Percentiles rank a stretch among this genome's conserved stretches.
Conservation (phyloP, 495 filamentous ascomycete genomes). For the Penicillium bovifimosum region DNA sequence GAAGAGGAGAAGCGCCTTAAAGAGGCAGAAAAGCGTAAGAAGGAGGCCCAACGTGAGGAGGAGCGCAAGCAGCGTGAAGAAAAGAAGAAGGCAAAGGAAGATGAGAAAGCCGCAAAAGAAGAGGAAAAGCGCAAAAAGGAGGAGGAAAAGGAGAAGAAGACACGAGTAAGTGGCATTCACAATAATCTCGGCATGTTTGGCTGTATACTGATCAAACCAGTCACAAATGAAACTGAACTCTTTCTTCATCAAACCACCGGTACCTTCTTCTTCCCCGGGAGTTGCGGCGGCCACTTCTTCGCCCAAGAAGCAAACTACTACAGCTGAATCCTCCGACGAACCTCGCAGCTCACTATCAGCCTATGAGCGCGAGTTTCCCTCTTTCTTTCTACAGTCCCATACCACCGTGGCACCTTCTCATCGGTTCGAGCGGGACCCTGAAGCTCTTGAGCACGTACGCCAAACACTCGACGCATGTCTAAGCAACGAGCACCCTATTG, state of each 20-base stretch:
- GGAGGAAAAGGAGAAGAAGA: conserved; percentile 63
- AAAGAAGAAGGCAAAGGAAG: conserved; percentile 57
- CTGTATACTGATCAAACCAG: conserved; percentile 31
- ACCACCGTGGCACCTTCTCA: conserved; percentile 54
- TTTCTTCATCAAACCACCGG: conserved; percentile 53
- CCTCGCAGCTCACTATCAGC: conserved; percentile 35
- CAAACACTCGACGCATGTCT: conserved; percentile 45
- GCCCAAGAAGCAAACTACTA: conserved; percentile 18
- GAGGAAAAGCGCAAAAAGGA: conserved; percentile 55
- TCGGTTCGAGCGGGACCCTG: conserved; percentile 51
- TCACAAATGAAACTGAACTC: conserved; percentile 54
- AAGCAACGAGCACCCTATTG: conserved; percentile 19
- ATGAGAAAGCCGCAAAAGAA: conserved; percentile 53
- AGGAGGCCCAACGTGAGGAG: conserved; percentile 14
- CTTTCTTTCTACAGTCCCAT: conserved; percentile 68
- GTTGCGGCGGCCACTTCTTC: conserved; percentile 10
- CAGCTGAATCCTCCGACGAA: conserved; percentile 12
- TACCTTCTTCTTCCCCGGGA: conserved; percentile 17
- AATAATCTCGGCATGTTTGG: background rate
- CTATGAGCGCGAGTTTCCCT: conserved; percentile 68
- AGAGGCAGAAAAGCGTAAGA: conserved; percentile 44
- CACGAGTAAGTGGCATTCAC: conserved; percentile 44
- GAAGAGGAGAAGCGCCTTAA: conserved; percentile 39
- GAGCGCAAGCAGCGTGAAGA: conserved; percentile 36
- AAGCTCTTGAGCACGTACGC: conserved; percentile 42